Evolutionary conservation across 306 rosid species (phyloP), one percentile per base, ranked within the genome.

Genomic region (Neltuma alba): DNA sequence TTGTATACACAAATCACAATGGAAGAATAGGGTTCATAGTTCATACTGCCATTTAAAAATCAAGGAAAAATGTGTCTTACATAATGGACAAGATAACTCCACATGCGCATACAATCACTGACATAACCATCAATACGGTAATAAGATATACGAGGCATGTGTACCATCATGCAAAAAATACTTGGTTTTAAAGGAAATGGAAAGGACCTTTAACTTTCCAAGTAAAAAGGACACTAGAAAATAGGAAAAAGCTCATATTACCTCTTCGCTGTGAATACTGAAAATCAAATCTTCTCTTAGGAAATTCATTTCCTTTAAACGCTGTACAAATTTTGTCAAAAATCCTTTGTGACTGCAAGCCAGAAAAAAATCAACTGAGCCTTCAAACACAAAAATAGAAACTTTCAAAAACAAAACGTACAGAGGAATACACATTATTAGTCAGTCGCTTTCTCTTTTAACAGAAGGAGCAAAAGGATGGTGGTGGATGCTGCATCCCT

Each of bases 201-300:
- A 65, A 21, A 5, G 16, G 12, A 28, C 47, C 21, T 34, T 64
- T 45, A 61, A 77, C 20, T 23, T 62, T 47, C 50, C 50, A 83
- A 79, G 38, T 55, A 80, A 79, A 21, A 58, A 65, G 42, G 25
- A 31, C 21, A 67, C 23, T 50, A 47, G 57, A 78, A 69, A 62
- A 79, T 14, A 74, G 61, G 40, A 25, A 84, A 72, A 77, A 63
- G 57, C 34, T 67, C 71, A 80, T 52, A 67, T 47, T 85, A 94
- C 98, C 97, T 91, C 91, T 88, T 92, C 93, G 81, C 98, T 92
- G 76, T 92, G 98, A 68, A 77, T 88, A 81, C 94, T 94, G 84
- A 85, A 91, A 80, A 94, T 55, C 85, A 94, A 81, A 87, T 94
- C 98, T 88, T 94, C 98, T 79, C 97, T 88, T 42, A 92, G 81